Conservation (phyloP, 2,329 filamentous ascomycete species). For the Thelonectria olida region DNA sequence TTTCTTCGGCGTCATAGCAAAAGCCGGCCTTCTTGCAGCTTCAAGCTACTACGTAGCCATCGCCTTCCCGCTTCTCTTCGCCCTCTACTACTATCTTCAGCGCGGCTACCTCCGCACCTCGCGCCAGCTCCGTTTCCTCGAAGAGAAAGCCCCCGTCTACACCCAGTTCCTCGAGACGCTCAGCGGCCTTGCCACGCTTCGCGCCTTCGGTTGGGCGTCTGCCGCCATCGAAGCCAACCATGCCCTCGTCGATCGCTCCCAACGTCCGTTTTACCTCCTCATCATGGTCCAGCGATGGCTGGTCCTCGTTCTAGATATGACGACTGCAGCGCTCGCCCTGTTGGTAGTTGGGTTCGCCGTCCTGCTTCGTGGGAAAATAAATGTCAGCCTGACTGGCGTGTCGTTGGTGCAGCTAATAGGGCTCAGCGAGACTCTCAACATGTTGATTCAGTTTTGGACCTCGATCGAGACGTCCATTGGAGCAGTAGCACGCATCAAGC, state of each 20-base stretch:
- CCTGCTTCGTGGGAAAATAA: conserved; percentile 36
- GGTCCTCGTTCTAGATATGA: conserved; percentile 59
- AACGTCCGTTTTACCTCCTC: conserved; percentile 66
- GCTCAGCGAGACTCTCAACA: conserved; percentile 46
- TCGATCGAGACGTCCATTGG: conserved; percentile 49
- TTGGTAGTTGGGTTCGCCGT: conserved; percentile 59
- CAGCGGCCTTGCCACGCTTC: conserved; percentile 57
- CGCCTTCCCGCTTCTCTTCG: conserved; percentile 53
- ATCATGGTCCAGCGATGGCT: conserved; percentile 67
- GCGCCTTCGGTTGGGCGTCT: conserved; percentile 61
- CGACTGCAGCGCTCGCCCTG: conserved; percentile 57
- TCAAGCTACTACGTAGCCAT: conserved; percentile 48
- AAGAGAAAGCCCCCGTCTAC: conserved; percentile 52
- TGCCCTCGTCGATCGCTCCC: conserved; percentile 60
- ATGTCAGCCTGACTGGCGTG: conserved; percentile 45
- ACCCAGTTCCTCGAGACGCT: conserved; percentile 57
- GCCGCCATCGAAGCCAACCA: conserved; percentile 54
- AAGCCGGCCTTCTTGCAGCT: conserved; percentile 35
- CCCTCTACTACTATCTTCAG: conserved; percentile 54
- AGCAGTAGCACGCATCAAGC: conserved; percentile 47
- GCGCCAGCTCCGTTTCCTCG: conserved; percentile 52
- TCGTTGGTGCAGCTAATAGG: conserved; percentile 44
- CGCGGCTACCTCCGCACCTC: conserved; percentile 53
- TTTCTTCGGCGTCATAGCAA: conserved; percentile 42
- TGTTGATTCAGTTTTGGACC: conserved; percentile 50